A percentile compares a stretch with the other conserved stretches of the same genome.
Evolutionary conservation across 2,329 filamentous ascomycete species (phyloP).

Genomic region (Trichoderma cornu-damae): DNA sequence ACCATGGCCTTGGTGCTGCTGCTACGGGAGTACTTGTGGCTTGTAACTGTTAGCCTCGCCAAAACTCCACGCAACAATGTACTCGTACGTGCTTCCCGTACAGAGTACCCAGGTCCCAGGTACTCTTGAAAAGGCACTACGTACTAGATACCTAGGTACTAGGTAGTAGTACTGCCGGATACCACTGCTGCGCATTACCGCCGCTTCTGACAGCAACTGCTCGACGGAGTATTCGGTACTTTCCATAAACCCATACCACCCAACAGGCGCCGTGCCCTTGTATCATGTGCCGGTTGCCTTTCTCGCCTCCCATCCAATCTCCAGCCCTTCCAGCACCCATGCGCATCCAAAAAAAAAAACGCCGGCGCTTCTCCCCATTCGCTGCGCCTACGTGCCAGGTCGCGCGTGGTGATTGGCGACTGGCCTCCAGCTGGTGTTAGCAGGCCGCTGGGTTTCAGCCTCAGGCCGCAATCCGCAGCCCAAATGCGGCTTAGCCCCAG

Average conservation of each 20-base stretch:
- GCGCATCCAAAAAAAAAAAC: background rate
- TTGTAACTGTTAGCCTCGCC: too few relatives aligned
- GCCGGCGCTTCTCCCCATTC: conserved; percentile 13
- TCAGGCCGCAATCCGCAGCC: conserved; percentile 13
- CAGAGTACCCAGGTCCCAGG: too few relatives aligned
- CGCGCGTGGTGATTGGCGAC: conserved; percentile 7
- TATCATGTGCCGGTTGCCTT: conserved; percentile 13
- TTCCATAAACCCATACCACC: background rate
- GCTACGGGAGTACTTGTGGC: too few relatives aligned
- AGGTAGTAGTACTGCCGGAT: background rate
- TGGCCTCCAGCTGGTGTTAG: background rate
- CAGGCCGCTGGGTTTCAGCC: background rate
- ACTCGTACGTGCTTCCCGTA: too few relatives aligned
- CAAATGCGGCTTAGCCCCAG: background rate
- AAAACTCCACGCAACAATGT: too few relatives aligned
- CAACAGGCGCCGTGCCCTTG: background rate
- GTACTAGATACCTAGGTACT: background rate
- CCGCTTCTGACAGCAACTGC: too few relatives aligned
- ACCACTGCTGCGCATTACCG: too few relatives aligned
- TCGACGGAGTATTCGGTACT: too few relatives aligned
- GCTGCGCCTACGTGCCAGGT: conserved; percentile 7
- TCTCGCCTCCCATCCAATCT: conserved; percentile 5
- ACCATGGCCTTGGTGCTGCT: too few relatives aligned
- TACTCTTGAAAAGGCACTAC: too few relatives aligned
- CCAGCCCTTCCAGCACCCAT: conserved; percentile 2